phyloP scores from a whole-genome alignment of 495 filamentous ascomycete genomes.

The Xylaria intraflava region DNA sequence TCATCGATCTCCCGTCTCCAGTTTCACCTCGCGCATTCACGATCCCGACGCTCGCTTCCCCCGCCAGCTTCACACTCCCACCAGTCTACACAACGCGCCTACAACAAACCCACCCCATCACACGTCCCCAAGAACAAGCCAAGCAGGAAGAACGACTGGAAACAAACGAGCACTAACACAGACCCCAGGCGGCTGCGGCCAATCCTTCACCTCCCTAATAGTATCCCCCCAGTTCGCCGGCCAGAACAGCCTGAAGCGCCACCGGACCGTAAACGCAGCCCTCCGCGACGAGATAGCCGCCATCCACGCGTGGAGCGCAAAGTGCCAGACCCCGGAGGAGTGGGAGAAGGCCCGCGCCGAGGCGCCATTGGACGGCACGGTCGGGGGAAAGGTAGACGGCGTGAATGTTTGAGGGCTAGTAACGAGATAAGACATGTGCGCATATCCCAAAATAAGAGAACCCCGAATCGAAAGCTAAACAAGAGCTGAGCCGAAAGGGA shows the following conservation, averaged over 20 bases:
- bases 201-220: slow-evolving; percentile 87
- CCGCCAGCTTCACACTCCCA: background rate
- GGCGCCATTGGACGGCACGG: slow-evolving; percentile 37
- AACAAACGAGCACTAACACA: no score
- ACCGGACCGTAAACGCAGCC: slow-evolving; percentile 80
- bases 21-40: background rate
- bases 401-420: slow-evolving; percentile 24
- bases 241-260: slow-evolving; percentile 79
- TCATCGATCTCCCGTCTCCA: slow-evolving; percentile 6
- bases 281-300: slow-evolving; percentile 88
- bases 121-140: no score
- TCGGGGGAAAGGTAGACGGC: slow-evolving; percentile 35
- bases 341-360: slow-evolving; percentile 63
- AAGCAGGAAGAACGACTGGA: no score
- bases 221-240: slow-evolving; percentile 82
- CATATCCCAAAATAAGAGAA: no score
- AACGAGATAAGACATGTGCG: background rate
- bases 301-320: slow-evolving; percentile 98
- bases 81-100: slow-evolving; percentile 7
- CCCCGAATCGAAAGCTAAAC: background rate
- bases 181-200: slow-evolving; percentile 89
- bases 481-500: background rate
- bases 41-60: background rate
- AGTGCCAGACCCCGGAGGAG: slow-evolving; percentile 92
- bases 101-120: no score